A percentile compares a stretch with the other conserved stretches of the same genome.
Conservation (phyloP, 2,329 filamentous ascomycete genomes). For the Fusarium temperatum region DNA sequence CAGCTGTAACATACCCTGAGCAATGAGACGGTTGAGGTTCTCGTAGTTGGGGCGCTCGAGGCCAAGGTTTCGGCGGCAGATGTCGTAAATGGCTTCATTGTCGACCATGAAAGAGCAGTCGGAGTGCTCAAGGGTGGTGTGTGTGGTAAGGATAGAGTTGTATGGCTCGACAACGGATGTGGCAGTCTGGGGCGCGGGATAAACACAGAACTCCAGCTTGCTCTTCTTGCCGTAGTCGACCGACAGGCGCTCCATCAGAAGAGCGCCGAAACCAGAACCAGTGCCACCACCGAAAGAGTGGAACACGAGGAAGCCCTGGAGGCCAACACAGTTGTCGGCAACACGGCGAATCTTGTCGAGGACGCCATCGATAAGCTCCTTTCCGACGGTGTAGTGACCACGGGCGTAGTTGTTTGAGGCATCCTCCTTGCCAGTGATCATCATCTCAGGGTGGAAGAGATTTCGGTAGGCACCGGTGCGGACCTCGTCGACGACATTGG, state of each 20-base stretch:
- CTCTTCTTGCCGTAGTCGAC: constrained; percentile 99
- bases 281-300: constrained; percentile 99
- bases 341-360: constrained; percentile 97
- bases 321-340: constrained; percentile 96
- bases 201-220: constrained; percentile 99
- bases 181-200: constrained; percentile 95
- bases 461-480: constrained; percentile 95
- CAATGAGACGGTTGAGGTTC: constrained; percentile 98
- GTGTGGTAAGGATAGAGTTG: constrained; percentile 99
- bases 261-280: constrained; percentile 96
- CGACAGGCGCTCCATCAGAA: constrained; percentile 98
- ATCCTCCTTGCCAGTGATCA: constrained; percentile 99
- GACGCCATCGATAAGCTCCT: constrained; percentile 98
- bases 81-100: constrained; percentile 99
- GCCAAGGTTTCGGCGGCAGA: constrained; percentile 96
- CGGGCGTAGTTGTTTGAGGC: constrained; percentile 99
- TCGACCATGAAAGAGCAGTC: constrained; percentile 99
- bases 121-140: constrained; percentile 98
- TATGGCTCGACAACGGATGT: constrained; percentile 99
- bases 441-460: constrained; percentile 98
- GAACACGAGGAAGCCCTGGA: constrained; percentile 99
- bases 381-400: constrained; percentile 99
- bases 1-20: constrained; percentile 73
- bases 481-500: constrained; percentile 99
- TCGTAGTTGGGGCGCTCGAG: constrained; percentile 98